These are phyloP conservation scores for Posidonia oceanica DNA, from an alignment of 116 monocot species.

Conservation along the genomic window DNA sequence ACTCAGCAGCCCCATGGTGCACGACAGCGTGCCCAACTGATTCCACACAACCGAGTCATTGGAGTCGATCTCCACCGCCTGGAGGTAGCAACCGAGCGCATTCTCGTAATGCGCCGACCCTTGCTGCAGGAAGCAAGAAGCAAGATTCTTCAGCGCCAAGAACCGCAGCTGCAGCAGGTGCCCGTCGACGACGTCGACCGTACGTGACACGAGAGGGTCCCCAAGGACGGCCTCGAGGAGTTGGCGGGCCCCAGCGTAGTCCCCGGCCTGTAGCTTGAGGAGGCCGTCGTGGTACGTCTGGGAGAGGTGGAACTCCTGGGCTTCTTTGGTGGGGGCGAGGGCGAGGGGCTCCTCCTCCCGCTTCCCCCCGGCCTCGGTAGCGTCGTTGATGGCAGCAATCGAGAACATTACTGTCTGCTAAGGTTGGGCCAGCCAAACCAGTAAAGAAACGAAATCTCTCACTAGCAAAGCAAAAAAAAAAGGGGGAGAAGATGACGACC, in stretches of 20 bases:
- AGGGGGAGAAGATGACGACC: too few relatives aligned
- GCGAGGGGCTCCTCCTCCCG: conserved; percentile 40
- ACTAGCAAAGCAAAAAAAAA: not conserved
- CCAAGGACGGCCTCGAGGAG: conserved; percentile 76
- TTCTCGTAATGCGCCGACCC: conserved; percentile 48
- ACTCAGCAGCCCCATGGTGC: conserved; percentile 81
- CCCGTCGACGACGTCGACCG: conserved; percentile 35
- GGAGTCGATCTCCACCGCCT: conserved; percentile 90
- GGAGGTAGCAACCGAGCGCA: conserved; percentile 91
- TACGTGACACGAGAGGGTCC: conserved; percentile 70
- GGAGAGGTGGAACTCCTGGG: conserved; percentile 92
- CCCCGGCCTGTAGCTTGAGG: conserved; percentile 69
- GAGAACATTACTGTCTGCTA: conserved; percentile 42
- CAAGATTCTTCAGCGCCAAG: conserved; percentile 86
- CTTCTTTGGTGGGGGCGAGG: conserved; percentile 96
- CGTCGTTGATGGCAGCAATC: conserved; percentile 89
- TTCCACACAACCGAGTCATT: conserved; percentile 97
- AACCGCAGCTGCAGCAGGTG: conserved; percentile 84
- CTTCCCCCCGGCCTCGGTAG: conserved; percentile 42
- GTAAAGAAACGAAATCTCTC: not conserved
- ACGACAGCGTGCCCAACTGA: conserved; percentile 83
- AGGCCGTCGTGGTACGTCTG: conserved; percentile 95
- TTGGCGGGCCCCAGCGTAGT: conserved; percentile 64
- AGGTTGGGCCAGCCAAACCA: not conserved
- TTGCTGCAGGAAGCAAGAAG: conserved; percentile 76